Conservation (phyloP, 768 basidiomycete species). For the Leccinum sublutescens region DNA sequence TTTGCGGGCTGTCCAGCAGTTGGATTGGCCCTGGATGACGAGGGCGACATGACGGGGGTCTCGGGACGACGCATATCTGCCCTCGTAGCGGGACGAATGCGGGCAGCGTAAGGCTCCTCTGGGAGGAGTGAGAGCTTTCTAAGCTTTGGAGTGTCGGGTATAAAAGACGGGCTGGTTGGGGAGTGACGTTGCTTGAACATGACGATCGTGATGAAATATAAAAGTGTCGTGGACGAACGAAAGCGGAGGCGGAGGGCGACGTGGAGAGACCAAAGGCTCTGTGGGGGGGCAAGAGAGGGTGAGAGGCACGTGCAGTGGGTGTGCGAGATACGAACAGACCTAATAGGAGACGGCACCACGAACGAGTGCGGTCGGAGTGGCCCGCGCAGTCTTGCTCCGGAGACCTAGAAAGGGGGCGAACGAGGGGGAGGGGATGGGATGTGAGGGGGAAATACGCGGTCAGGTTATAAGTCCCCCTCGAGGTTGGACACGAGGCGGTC, state of each 20-base stretch:
- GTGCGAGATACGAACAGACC: slow-evolving; percentile 4
- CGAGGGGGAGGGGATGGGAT: slow-evolving; percentile 1
- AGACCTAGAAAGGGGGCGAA: slow-evolving; percentile 18
- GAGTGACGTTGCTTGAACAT: slow-evolving; percentile 24
- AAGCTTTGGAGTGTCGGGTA: slow-evolving; percentile 25
- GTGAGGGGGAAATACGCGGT: neutral
- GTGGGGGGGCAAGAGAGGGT: neutral
- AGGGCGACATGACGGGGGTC: slow-evolving; percentile 17
- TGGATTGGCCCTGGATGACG: slow-evolving; percentile 20
- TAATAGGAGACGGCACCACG: slow-evolving; percentile 16
- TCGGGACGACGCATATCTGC: slow-evolving; percentile 16
- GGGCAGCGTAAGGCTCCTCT: slow-evolving; percentile 7
- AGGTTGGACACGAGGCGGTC: slow-evolving; percentile 29
- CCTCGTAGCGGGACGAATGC: slow-evolving; percentile 17
- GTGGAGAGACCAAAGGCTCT: slow-evolving; percentile 3
- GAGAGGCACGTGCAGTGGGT: neutral
- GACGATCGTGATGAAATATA: slow-evolving; percentile 27
- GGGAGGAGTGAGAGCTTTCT: slow-evolving; percentile 18
- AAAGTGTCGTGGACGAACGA: slow-evolving; percentile 20
- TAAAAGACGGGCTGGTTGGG: slow-evolving; percentile 11
- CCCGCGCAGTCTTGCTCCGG: slow-evolving; percentile 25
- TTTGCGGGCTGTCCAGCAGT: slow-evolving; percentile 21
- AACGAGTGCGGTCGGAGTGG: slow-evolving; percentile 16
- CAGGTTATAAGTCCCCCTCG: slow-evolving; percentile 23
- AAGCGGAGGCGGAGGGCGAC: slow-evolving; percentile 2